phyloP scores from a whole-genome alignment of 2,329 filamentous ascomycete species.

The Coniochaeta pulveracea region DNA sequence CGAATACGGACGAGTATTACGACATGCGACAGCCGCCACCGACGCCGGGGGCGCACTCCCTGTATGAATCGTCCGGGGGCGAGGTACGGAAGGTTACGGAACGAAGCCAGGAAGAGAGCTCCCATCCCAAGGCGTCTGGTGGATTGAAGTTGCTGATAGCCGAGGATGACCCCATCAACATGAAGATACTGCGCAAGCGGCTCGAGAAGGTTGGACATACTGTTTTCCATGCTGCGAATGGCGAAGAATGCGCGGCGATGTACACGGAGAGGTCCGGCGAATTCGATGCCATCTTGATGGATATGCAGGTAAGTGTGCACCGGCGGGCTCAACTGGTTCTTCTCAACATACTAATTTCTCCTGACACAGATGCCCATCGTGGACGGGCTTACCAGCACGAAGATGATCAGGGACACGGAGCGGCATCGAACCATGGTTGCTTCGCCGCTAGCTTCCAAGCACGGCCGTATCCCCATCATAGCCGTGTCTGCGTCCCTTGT shows the following conservation, averaged over 20 bases:
- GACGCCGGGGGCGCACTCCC: neutral
- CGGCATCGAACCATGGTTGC: constrained; percentile 34
- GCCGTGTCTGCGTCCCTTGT: constrained; percentile 76
- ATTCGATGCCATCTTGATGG: constrained; percentile 81
- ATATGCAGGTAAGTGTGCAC: constrained; percentile 62
- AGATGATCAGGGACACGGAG: constrained; percentile 71
- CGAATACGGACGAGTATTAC: constrained; percentile 27
- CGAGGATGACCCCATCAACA: constrained; percentile 83
- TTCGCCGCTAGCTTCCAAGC: constrained; percentile 45
- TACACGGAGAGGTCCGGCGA: constrained; percentile 50
- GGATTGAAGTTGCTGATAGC: constrained; percentile 66
- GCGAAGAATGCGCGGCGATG: constrained; percentile 67
- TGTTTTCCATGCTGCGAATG: constrained; percentile 66
- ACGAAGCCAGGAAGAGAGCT: too few relatives aligned
- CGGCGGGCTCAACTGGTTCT: too few relatives aligned
- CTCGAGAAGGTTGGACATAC: constrained; percentile 65
- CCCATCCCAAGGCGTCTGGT: too few relatives aligned
- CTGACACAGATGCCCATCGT: constrained; percentile 73
- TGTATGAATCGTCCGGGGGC: neutral
- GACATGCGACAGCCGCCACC: constrained; percentile 10
- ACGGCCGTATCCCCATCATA: constrained; percentile 67
- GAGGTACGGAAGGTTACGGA: neutral
- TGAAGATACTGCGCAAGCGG: constrained; percentile 68
- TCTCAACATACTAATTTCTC: constrained; percentile 5
- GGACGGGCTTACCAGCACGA: constrained; percentile 70